phyloP scores from a whole-genome alignment of 139 green algal species.

The Coelastrella sp. region DNA sequence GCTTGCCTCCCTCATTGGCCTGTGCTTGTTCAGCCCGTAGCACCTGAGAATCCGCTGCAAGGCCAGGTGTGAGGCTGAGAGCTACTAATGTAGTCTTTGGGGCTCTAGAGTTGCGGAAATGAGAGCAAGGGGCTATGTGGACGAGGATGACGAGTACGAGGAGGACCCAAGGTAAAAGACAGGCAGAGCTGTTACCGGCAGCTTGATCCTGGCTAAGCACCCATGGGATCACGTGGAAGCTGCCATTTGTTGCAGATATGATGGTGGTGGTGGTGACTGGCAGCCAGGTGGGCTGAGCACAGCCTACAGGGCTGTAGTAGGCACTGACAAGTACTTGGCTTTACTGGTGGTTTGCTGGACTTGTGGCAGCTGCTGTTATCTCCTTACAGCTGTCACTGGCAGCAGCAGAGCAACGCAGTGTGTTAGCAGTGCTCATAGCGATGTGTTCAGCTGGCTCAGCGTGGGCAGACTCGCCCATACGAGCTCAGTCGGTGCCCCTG shows the following conservation, averaged over 20 bases:
- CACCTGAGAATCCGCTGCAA: no score
- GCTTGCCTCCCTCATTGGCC: not conserved
- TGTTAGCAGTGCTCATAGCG: no score
- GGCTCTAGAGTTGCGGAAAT: not conserved
- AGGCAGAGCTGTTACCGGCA: conserved; percentile 1
- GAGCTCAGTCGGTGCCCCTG: no score
- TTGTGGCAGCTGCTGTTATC: no score
- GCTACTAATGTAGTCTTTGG: conserved; percentile 2
- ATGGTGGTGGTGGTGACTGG: conserved; percentile 21
- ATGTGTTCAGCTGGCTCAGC: no score
- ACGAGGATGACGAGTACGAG: conserved; percentile 26
- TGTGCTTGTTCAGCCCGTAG: no score
- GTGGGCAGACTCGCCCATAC: no score
- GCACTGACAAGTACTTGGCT: not conserved
- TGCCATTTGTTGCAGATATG: conserved; percentile 9
- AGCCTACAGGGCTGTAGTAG: not conserved
- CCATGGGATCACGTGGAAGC: not conserved
- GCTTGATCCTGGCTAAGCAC: not conserved
- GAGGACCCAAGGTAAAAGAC: conserved; percentile 7
- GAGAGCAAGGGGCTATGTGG: conserved; percentile 9
- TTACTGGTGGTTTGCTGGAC: not conserved
- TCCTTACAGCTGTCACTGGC: not conserved
- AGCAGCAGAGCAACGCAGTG: no score
- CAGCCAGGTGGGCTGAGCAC: conserved; percentile 2
- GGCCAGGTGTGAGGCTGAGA: not conserved